A percentile compares a stretch with the other conserved stretches of the same genome.
Conservation (phyloP, 2,329 filamentous ascomycete species). For the Fonsecaea pedrosoi region DNA sequence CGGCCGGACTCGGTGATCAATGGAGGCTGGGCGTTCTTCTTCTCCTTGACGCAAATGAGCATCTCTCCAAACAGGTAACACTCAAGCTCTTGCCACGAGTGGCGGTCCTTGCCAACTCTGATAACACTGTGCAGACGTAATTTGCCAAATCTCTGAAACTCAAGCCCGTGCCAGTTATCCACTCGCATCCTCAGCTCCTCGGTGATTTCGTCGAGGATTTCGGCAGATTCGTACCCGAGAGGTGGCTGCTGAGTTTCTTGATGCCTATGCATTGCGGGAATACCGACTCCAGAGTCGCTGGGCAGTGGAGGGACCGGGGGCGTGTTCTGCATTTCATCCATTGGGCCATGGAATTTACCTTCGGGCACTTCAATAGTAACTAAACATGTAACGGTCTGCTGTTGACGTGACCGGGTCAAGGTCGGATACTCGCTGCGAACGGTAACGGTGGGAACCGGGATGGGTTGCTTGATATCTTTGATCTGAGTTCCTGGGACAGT, state of each 20-base stretch:
- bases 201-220: constrained; percentile 81
- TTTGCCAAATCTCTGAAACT: constrained; percentile 86
- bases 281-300: constrained; percentile 56
- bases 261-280: constrained; percentile 45
- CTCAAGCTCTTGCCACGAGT: constrained; percentile 96
- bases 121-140: constrained; percentile 87
- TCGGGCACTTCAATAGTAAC: constrained; percentile 93
- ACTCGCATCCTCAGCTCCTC: constrained; percentile 85
- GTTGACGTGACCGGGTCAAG: constrained; percentile 86
- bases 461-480: constrained; percentile 76
- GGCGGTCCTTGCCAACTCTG: constrained; percentile 91
- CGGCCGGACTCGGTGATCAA: constrained; percentile 68
- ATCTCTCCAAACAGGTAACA: constrained; percentile 98
- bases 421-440: constrained; percentile 97
- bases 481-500: constrained; percentile 75
- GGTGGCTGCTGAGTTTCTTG: constrained; percentile 41
- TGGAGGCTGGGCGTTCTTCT: constrained; percentile 72
- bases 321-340: constrained; percentile 72
- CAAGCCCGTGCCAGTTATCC: constrained; percentile 97
- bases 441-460: constrained; percentile 88
- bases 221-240: constrained; percentile 70
- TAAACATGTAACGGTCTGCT: constrained; percentile 92
- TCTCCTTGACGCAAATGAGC: constrained; percentile 99
- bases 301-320: constrained; percentile 59
- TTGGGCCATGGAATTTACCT: constrained; percentile 85